Percentiles rank a stretch among this genome's conserved stretches.
Evolutionary conservation across 768 basidiomycete genomes (phyloP).

Genomic region (Leccinum pellstonianum): DNA sequence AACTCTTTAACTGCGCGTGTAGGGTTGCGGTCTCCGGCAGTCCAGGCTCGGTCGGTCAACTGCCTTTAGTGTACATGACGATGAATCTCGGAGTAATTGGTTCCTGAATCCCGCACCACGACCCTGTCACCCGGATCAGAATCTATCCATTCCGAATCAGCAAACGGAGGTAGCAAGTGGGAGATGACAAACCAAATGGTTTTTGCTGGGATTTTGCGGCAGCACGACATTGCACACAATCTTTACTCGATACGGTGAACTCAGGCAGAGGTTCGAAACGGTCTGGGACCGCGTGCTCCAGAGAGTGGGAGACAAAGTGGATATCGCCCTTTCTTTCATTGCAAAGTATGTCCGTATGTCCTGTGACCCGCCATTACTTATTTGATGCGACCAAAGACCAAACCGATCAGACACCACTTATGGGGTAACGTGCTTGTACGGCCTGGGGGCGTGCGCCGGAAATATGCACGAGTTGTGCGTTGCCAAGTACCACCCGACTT

Average conservation of each 20-base stretch:
- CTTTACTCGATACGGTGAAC: constrained; percentile 65
- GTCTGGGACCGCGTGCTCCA: constrained; percentile 71
- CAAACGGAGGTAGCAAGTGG: constrained; percentile 20
- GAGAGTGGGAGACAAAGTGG: constrained; percentile 60
- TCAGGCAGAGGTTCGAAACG: constrained; percentile 70
- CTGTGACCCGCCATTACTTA: constrained; percentile 4
- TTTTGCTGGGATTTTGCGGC: constrained; percentile 28
- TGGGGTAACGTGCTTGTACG: constrained; percentile 83
- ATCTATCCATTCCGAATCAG: constrained; percentile 36
- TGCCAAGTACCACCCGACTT: constrained; percentile 50
- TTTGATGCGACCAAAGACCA: constrained; percentile 40
- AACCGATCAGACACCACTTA: constrained; percentile 64
- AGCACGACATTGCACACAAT: constrained; percentile 57
- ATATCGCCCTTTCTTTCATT: constrained; percentile 70
- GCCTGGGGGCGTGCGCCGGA: constrained; percentile 76
- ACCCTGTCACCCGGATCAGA: constrained; percentile 46
- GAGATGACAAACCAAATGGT: constrained; percentile 26
- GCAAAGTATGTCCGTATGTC: constrained; percentile 53
- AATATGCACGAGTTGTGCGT: constrained; percentile 90
- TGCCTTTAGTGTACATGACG: constrained; percentile 53
- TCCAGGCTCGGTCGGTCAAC: constrained; percentile 21
- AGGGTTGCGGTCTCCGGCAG: constrained; percentile 12
- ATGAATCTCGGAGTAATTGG: constrained; percentile 56
- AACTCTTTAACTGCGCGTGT: constrained; percentile 24
- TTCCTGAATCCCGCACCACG: constrained; percentile 53